These are phyloP conservation scores for Rhododendron mucronatum DNA, from an alignment of 148 eudicot species.

Conservation along the genomic window DNA sequence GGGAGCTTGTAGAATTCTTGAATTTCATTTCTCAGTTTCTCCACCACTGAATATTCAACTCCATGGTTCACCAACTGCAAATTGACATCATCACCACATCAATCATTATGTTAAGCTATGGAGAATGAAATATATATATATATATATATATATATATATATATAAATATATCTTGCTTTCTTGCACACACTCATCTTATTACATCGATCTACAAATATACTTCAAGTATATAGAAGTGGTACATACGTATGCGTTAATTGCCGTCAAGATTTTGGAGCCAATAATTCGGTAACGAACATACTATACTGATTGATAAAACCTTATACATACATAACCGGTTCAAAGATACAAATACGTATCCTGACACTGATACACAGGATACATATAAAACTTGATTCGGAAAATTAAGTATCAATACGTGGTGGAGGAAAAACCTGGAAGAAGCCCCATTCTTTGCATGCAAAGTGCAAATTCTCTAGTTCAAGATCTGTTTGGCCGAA, in stretches of 20 bases:
- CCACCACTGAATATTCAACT: constrained; percentile 13
- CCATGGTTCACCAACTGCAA: constrained; percentile 26
- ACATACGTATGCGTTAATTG: neutral
- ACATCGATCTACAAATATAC: neutral
- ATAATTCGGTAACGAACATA: no score
- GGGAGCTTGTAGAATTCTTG: constrained; percentile 21
- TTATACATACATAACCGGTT: neutral
- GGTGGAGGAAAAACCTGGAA: constrained; percentile 26
- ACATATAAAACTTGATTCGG: neutral
- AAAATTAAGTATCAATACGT: neutral
- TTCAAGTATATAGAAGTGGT: neutral
- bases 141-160: no score
- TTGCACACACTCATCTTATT: neutral
- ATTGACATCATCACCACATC: neutral
- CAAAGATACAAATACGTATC: neutral
- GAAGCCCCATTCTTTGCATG: constrained; percentile 40
- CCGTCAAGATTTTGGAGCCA: neutral
- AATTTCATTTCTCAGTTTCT: constrained; percentile 20
- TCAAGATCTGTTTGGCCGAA: neutral
- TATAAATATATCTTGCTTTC: neutral
- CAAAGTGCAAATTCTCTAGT: constrained; percentile 18
- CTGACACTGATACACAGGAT: neutral
- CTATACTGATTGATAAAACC: neutral
- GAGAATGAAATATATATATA: no score
- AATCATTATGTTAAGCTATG: no score